Base-by-base conservation (phyloP, 768 basidiomycete species). In the Agaricus blazei region DNA sequence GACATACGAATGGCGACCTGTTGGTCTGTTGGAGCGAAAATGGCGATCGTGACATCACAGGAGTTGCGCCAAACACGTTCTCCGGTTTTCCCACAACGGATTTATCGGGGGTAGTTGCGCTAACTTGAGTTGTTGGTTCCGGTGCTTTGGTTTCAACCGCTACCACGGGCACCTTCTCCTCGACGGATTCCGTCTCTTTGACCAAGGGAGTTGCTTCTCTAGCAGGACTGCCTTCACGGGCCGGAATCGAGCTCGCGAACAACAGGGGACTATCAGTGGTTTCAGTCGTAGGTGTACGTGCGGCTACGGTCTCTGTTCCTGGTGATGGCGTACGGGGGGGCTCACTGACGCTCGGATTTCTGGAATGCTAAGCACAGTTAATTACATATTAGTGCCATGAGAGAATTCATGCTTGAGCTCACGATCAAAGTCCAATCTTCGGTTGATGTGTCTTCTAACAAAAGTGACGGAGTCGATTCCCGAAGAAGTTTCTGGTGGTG, bases 321-420 rank as follows among this genome's bases (percentile, higher is more conserved):
- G 66, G 64, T 9, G 66, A 64, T 9, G 64, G 64, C 3, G 63
- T 62, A 24, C 63, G 63, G 46, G 63, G 66, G 43, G 65, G 65
- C 37, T 65, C 63, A 24, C 58, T 23, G 2, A 56, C 49, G 7
- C 60, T 57, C 34, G 58, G 60, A 29, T 48, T 48, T 28, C 31
- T 24, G 19, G 37, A 37, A 3, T 48, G 46, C 54, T 55, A 28
- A 14, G 23, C 23, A 40, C 3, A 3, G 24, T 23, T n/a, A 28
- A 11, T 23, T 29, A 9, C 24, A 31, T 19, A 26, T 4, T 23
- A 7, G 23, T 23, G 4, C 9, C 29, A 34, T 23, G 45, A 1
- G 8, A 7, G 27, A 7, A 8, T 12, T 14, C 41, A 9, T 9
- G 26, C 11, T 34, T 11, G 11, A 34, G 28, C 54, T 48, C 24